Base-by-base conservation (phyloP, 2,329 filamentous ascomycete genomes). In the Cladobotryum mycophilum region DNA sequence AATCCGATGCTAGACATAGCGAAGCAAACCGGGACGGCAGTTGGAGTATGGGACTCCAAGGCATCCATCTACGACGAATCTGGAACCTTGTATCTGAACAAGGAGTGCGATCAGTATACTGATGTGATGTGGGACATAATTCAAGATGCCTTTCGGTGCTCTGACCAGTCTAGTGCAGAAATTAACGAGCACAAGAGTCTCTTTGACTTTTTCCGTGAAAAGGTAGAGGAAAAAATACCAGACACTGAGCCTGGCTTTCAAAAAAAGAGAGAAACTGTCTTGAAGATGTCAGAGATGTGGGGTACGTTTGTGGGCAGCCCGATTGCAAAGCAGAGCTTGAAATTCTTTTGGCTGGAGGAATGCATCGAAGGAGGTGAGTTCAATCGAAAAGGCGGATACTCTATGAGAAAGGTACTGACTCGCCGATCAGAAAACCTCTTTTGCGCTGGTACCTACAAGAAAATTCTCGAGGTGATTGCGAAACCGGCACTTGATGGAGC, bases 311-410 rank as follows among this genome's bases (percentile, higher is more conserved):
- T 89, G 5, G 86, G 86, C 13, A 84, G 78, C 52, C 76, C 81
- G 0, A 72, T 87, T 8, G 68, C 74, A 47, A 76, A 62, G 22
- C 86, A 90, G 63, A 88, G 84, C 58, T 70, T 89, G 33, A 87
- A 84, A 68, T 89, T 82, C 68, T 87, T 89, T 63, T 89, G 85
- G 84, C 64, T 90, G 5, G 86, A 90, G 62, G 85, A 89, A 65
- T 88, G 84, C 56, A 83, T 89, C 47, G 85, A 89, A 61, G 86
- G 85, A 42, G 79, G 80, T 80, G 62, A 58, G 71, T 17, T 12
- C 12, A 15, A 14, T 42, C 25, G 46, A 33, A 18, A 2, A n/a
- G 5, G 48, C 20, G 9, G n/a, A 5, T 18, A 22, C 4, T 12
- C 38, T 55, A 15, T 22, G 41, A 40, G 4, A 40, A 40, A 30